Conservation (phyloP, 768 basidiomycete genomes). For the Boletellus sp. region DNA sequence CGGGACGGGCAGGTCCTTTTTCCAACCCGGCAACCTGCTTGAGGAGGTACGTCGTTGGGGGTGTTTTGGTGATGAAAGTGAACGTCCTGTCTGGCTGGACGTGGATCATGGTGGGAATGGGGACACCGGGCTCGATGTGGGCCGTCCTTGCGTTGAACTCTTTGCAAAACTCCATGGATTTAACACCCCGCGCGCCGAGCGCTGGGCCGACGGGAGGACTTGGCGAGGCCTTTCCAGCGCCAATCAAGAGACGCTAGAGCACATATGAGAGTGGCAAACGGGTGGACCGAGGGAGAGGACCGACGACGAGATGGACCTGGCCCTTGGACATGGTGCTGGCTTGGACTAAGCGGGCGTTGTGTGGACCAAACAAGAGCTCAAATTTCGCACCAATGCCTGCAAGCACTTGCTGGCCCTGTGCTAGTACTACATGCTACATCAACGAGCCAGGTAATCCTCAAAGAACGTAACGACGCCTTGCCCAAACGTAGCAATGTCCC, state of each 20-base stretch:
- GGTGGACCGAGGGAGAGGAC: constrained; percentile 29
- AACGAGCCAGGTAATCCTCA: constrained; percentile 26
- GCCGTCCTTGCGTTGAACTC: constrained; percentile 98
- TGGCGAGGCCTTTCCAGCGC: constrained; percentile 93
- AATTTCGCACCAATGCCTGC: constrained; percentile 11
- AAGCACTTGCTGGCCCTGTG: too few species aligned
- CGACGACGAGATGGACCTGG: constrained; percentile 73
- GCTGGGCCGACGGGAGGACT: constrained; percentile 97
- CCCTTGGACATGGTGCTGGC: constrained; percentile 59
- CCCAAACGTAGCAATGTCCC: constrained; percentile 41
- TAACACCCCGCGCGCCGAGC: constrained; percentile 95
- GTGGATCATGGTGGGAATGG: constrained; percentile 88
- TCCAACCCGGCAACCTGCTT: constrained; percentile 88
- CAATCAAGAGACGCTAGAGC: constrained; percentile 74
- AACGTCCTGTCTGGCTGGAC: constrained; percentile 95
- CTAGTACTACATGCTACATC: constrained; percentile 6
- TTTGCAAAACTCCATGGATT: constrained; percentile 99
- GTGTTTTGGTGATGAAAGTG: constrained; percentile 88
- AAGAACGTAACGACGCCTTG: constrained; percentile 38
- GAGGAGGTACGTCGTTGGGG: constrained; percentile 84
- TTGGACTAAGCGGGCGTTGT: not conserved
- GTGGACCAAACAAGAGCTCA: constrained; percentile 23
- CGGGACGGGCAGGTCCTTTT: constrained; percentile 82
- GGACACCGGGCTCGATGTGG: constrained; percentile 78
- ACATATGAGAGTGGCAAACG: constrained; percentile 9